Conservation (phyloP, 1,284 basidiomycete species). For the Sanghuangporus weigelae region DNA sequence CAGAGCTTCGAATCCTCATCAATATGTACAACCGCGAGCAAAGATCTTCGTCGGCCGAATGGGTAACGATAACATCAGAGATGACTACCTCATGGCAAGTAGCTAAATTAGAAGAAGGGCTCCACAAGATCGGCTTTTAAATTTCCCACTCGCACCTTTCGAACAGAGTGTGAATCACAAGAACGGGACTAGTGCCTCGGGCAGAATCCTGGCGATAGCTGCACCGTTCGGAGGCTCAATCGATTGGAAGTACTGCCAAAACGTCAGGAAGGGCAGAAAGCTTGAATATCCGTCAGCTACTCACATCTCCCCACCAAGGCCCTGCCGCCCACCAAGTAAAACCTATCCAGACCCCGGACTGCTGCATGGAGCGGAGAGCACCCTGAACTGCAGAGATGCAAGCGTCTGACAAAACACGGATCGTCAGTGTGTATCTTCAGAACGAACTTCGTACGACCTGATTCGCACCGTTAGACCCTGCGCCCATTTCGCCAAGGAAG, state of each 20-base stretch:
- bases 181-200: conserved; percentile 53
- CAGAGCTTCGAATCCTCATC: not conserved
- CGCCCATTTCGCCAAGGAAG: conserved; percentile 60
- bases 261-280: conserved; percentile 14
- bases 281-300: conserved; percentile 23
- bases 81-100: not conserved
- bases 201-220: conserved; percentile 46
- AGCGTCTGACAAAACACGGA: conserved; percentile 19
- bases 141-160: not conserved
- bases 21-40: not conserved
- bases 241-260: conserved; percentile 49
- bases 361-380: conserved; percentile 54
- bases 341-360: conserved; percentile 54
- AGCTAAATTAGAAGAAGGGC: not conserved
- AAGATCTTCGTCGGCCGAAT: not conserved
- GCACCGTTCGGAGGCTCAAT: conserved; percentile 58
- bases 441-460: conserved; percentile 7
- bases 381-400: conserved; percentile 52
- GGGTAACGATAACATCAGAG: not conserved
- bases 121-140: not conserved
- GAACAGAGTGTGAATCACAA: conserved; percentile 26
- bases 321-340: conserved; percentile 56
- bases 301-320: conserved; percentile 55
- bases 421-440: not conserved
- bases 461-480: conserved; percentile 43